Evolutionary conservation across 192 early-diverging fungal species (phyloP).

Genomic region (Coemansia asiatica): DNA sequence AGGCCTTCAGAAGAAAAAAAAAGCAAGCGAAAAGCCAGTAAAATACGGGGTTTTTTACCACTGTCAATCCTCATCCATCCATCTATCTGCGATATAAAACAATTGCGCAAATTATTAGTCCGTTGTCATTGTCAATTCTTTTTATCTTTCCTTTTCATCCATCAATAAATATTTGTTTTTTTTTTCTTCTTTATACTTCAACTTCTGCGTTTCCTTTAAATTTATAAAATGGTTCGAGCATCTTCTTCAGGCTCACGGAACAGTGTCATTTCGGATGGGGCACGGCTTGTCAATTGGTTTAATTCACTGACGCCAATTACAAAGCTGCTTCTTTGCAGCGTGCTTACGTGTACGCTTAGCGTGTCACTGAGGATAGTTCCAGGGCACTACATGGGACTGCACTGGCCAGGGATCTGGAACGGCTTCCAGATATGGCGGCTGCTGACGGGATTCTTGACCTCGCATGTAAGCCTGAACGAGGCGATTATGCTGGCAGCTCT

Average conservation of each 20-base stretch:
- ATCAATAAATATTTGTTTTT: neutral
- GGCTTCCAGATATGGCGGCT: constrained; percentile 79
- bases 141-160: neutral
- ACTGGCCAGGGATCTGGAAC: constrained; percentile 56
- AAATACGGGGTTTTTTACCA: neutral
- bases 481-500: constrained; percentile 74
- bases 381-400: constrained; percentile 50
- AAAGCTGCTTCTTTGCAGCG: neutral
- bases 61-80: neutral
- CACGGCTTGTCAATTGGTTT: neutral
- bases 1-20: too few relatives aligned
- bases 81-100: neutral
- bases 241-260: neutral
- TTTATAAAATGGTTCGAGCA: constrained; percentile 5
- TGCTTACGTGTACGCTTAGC: constrained; percentile 13
- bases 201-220: too few relatives aligned
- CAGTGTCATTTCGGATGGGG: constrained; percentile 5
- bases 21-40: too few relatives aligned
- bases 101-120: neutral
- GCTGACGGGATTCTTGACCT: constrained; percentile 65
- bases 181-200: too few relatives aligned
- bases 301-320: neutral
- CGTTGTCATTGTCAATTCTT: neutral
- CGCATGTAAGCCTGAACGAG: constrained; percentile 58
- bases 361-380: constrained; percentile 11